phyloP scores from a whole-genome alignment of 306 rosid genomes.

The Rosa multiflora region DNA sequence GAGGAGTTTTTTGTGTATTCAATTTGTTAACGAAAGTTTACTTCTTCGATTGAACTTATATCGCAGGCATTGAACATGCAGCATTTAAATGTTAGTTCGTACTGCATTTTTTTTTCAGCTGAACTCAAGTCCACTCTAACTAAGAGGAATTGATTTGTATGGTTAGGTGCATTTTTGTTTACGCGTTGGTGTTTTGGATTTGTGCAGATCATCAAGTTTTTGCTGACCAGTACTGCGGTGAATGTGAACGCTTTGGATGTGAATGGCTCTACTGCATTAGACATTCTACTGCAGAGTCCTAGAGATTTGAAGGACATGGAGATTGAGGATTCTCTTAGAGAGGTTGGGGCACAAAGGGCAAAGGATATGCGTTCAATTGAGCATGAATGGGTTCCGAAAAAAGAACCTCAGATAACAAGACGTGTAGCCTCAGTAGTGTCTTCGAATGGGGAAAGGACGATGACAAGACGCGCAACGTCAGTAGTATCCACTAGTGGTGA shows the following conservation, averaged over 20 bases:
- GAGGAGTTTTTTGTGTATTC: not conserved
- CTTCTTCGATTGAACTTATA: not conserved
- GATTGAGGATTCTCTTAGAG: constrained; percentile 22
- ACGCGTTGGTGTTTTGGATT: too few species aligned
- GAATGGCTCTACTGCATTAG: constrained; percentile 29
- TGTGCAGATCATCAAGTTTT: constrained; percentile 29
- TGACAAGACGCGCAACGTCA: not conserved
- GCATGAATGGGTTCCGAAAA: constrained; percentile 12
- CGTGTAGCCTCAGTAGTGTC: not conserved
- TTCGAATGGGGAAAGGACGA: not conserved
- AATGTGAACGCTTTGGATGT: constrained; percentile 25
- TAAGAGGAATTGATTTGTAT: too few species aligned
- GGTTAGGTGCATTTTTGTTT: too few species aligned
- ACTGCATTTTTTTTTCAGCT: too few species aligned
- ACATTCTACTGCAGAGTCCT: constrained; percentile 31
- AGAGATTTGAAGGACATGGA: constrained; percentile 29
- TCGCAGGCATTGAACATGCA: not conserved
- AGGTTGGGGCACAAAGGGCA: constrained; percentile 14
- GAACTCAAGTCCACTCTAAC: too few species aligned
- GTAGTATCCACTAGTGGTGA: not conserved
- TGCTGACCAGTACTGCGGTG: constrained; percentile 12
- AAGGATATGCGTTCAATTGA: constrained; percentile 19
- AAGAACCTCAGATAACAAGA: not conserved
- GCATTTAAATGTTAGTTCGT: not conserved
- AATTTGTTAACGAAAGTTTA: not conserved